Evolutionary conservation across 306 rosid genomes (phyloP).

Genomic region (Cucurbita ficifolia): DNA sequence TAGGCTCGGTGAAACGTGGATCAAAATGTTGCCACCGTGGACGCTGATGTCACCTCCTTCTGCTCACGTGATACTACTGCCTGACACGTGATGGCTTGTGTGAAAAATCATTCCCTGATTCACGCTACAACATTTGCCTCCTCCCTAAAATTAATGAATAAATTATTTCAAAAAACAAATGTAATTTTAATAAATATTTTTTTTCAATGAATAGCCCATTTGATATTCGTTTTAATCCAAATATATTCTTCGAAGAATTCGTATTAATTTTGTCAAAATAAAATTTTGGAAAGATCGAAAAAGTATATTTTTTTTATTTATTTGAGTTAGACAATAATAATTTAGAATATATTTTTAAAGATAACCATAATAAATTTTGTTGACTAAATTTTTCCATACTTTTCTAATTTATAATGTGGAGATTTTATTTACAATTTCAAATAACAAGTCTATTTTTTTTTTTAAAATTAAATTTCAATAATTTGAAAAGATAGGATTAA

Average conservation of each 20-base stretch:
- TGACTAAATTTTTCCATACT: no score
- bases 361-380: not conserved
- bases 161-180: no score
- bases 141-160: not conserved
- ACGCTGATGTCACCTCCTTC: conserved; percentile 13
- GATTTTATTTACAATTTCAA: no score
- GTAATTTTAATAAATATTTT: no score
- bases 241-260: no score
- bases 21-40: conserved; percentile 16
- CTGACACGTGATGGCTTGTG: conserved; percentile 4
- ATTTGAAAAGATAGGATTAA: no score
- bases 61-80: conserved; percentile 1
- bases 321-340: not conserved
- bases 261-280: not conserved
- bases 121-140: not conserved
- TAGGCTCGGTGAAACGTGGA: conserved; percentile 21
- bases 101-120: not conserved
- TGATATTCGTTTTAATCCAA: not conserved
- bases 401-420: no score
- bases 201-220: no score
- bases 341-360: not conserved
- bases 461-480: no score
- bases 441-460: no score
- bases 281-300: not conserved
- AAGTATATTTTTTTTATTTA: not conserved